phyloP scores from a whole-genome alignment of 345 rosid genomes.

The Melastoma malabathricum region DNA sequence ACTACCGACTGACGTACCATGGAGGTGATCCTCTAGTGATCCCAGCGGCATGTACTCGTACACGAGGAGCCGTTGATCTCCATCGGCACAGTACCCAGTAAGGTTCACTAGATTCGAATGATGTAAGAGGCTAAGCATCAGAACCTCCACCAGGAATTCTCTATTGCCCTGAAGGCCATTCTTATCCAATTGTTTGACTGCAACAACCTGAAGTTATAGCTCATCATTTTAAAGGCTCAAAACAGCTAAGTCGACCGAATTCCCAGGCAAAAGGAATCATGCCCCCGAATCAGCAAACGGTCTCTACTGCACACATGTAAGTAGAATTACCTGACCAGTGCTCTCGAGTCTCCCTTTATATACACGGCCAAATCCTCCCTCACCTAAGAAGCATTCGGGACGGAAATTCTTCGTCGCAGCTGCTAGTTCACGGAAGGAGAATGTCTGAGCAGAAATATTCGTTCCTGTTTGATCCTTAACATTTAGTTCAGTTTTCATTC shows the following conservation, averaged over 20 bases:
- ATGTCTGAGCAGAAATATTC: constrained; percentile 78
- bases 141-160: constrained; percentile 96
- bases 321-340: constrained; percentile 70
- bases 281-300: too few relatives aligned
- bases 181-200: constrained; percentile 90
- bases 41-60: constrained; percentile 97
- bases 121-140: constrained; percentile 98
- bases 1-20: constrained; percentile 28
- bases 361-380: constrained; percentile 96
- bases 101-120: constrained; percentile 89
- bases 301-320: neutral
- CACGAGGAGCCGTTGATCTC: constrained; percentile 95
- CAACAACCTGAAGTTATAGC: constrained; percentile 52
- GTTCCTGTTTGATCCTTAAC: constrained; percentile 43
- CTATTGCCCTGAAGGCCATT: constrained; percentile 98
- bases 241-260: neutral
- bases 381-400: constrained; percentile 84
- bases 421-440: constrained; percentile 80
- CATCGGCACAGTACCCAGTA: constrained; percentile 99
- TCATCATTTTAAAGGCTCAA: neutral
- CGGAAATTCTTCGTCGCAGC: constrained; percentile 85
- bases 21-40: constrained; percentile 97
- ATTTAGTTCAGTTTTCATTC: constrained; percentile 46
- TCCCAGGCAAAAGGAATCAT: neutral
- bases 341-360: constrained; percentile 80